A percentile compares a stretch with the other conserved stretches of the same genome.
These are phyloP conservation scores for Penicillium crustosum DNA, from an alignment of 2,329 filamentous ascomycete genomes.

Conservation along the genomic window DNA sequence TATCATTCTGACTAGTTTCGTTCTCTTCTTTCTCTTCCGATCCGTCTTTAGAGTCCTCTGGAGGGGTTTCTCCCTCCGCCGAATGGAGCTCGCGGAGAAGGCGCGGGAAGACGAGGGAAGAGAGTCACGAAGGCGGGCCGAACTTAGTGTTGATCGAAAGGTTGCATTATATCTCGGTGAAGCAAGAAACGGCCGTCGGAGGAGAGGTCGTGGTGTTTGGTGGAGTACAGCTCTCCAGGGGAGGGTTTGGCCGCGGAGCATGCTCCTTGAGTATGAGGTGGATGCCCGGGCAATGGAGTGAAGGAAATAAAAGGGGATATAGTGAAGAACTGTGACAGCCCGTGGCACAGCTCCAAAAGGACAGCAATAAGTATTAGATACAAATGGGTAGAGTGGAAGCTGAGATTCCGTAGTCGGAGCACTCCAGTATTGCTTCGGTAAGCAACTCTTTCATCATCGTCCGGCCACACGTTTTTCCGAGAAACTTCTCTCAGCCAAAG, in stretches of 20 bases:
- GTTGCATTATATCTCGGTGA: slow-evolving; percentile 34
- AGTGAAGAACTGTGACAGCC: slow-evolving; percentile 8
- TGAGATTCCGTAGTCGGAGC: slow-evolving; percentile 20
- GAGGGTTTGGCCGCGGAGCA: slow-evolving; percentile 65
- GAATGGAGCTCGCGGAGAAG: slow-evolving; percentile 49
- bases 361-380: slow-evolving; percentile 14
- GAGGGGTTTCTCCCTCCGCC: slow-evolving; percentile 58
- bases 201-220: slow-evolving; percentile 46
- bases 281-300: slow-evolving; percentile 3
- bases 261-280: slow-evolving; percentile 42
- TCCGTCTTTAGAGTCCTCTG: slow-evolving; percentile 41
- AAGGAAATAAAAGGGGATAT: slow-evolving; percentile 1
- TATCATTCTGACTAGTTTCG: slow-evolving; percentile 34
- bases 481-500: slow-evolving; percentile 36
- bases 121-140: slow-evolving; percentile 25
- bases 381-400: slow-evolving; percentile 9
- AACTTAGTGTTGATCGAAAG: slow-evolving; percentile 29
- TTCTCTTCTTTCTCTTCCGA: slow-evolving; percentile 29
- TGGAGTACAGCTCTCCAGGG: slow-evolving; percentile 64
- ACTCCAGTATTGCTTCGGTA: slow-evolving; percentile 31
- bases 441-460: slow-evolving; percentile 33
- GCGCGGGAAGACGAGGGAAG: slow-evolving; percentile 36
- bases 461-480: slow-evolving; percentile 33
- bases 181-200: slow-evolving; percentile 35
- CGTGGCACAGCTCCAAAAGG: slow-evolving; percentile 15